Conservation (phyloP, 495 filamentous ascomycete genomes). For the Hypoxylon rickii region DNA sequence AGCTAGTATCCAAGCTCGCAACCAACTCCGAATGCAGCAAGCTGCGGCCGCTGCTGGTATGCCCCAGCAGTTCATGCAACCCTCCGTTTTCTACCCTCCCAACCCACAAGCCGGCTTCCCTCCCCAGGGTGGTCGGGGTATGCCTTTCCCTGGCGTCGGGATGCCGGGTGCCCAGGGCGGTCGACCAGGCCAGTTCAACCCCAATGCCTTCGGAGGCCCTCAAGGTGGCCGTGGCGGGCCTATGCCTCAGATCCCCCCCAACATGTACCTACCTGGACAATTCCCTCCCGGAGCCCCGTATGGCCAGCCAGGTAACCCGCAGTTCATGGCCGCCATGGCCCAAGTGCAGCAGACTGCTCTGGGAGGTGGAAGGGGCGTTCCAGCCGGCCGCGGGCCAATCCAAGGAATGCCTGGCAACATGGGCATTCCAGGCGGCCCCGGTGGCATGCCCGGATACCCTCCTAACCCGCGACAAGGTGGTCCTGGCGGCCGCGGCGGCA, state of each 20-base stretch:
- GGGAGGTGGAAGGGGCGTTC: constrained; percentile 71
- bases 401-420: constrained; percentile 66
- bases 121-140: constrained; percentile 73
- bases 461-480: constrained; percentile 55
- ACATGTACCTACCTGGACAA: constrained; percentile 76
- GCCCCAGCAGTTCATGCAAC: constrained; percentile 82
- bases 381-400: constrained; percentile 74
- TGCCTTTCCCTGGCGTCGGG: constrained; percentile 86
- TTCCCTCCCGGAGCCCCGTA: constrained; percentile 68
- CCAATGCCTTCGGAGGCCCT: constrained; percentile 74
- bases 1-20: constrained; percentile 98
- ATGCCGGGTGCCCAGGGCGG: constrained; percentile 81
- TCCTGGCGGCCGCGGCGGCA: constrained; percentile 47
- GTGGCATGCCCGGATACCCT: constrained; percentile 67
- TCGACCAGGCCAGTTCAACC: constrained; percentile 78
- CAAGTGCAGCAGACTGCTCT: constrained; percentile 66
- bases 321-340: constrained; percentile 67
- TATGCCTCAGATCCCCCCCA: constrained; percentile 77
- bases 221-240: constrained; percentile 79
- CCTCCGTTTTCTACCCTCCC: constrained; percentile 84
- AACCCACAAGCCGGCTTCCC: constrained; percentile 80
- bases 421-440: constrained; percentile 52
- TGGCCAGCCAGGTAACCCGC: constrained; percentile 53
- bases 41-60: constrained; percentile 90
- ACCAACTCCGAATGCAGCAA: constrained; percentile 97